Evolutionary conservation across 768 basidiomycete species (phyloP).

Genomic region (Hypholoma fasciculare): DNA sequence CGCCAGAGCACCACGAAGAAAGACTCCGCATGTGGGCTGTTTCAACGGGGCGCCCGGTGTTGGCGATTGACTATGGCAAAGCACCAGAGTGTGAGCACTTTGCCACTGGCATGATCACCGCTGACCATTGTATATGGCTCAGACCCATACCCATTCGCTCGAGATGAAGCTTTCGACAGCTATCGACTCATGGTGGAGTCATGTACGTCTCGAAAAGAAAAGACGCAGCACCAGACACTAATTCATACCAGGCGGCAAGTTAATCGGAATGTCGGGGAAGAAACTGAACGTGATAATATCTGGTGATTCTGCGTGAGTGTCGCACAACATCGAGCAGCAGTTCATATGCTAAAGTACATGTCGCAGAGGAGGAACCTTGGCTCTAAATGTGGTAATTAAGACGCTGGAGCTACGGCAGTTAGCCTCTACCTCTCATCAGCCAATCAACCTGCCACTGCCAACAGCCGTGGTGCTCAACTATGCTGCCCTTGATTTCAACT

Average conservation of each 20-base stretch:
- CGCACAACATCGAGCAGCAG: not conserved
- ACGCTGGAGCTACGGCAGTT: constrained; percentile 66
- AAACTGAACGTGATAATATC: constrained; percentile 76
- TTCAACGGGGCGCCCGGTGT: constrained; percentile 72
- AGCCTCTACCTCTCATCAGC: constrained; percentile 31
- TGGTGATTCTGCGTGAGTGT: constrained; percentile 95
- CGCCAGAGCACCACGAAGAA: constrained; percentile 95
- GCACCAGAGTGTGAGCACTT: constrained; percentile 83
- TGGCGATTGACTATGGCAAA: constrained; percentile 94
- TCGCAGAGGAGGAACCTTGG: constrained; percentile 83
- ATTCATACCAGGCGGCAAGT: constrained; percentile 51
- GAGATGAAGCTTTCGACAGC: constrained; percentile 92
- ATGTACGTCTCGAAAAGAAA: constrained; percentile 28
- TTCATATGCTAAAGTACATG: constrained; percentile 10
- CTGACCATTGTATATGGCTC: not conserved
- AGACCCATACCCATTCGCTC: constrained; percentile 98
- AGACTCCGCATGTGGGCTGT: constrained; percentile 85
- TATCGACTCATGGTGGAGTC: constrained; percentile 83
- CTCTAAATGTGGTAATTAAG: constrained; percentile 81
- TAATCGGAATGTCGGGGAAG: constrained; percentile 88
- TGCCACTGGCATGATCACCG: not conserved
- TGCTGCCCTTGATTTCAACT: constrained; percentile 95
- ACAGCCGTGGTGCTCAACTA: constrained; percentile 87
- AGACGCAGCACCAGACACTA: not conserved
- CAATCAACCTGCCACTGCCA: constrained; percentile 61